These are phyloP conservation scores for Suzukiozyma palmioleophila DNA, from an alignment of 1,139 yeast genomes.

Conservation along the genomic window DNA sequence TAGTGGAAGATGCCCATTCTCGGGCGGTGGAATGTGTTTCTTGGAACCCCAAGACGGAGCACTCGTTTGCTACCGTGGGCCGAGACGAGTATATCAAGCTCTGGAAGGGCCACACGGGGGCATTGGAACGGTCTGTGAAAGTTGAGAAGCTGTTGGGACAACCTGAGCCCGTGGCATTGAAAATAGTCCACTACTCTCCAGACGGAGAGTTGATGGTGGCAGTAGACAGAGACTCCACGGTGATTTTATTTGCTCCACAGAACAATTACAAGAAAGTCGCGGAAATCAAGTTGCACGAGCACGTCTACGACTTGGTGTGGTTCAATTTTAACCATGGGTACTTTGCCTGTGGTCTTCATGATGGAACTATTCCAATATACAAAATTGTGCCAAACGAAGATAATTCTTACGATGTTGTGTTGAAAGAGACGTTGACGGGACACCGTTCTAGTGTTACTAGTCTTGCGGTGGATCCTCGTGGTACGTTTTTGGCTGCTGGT, in stretches of 20 bases:
- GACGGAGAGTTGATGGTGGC: slow-evolving; percentile 54
- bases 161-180: slow-evolving; percentile 15
- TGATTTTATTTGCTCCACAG: slow-evolving; percentile 23
- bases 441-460: slow-evolving; percentile 54
- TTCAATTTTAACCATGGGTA: slow-evolving; percentile 27
- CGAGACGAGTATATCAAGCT: slow-evolving; percentile 48
- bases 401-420: slow-evolving; percentile 13
- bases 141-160: slow-evolving; percentile 18
- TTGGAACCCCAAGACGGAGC: slow-evolving; percentile 59
- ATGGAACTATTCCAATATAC: slow-evolving; percentile 30
- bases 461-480: slow-evolving; percentile 55
- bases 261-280: slow-evolving; percentile 23
- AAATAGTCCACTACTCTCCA: slow-evolving; percentile 42
- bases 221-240: slow-evolving; percentile 35
- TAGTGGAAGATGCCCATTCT: slow-evolving; percentile 42
- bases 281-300: slow-evolving; percentile 19
- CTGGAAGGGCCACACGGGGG: slow-evolving; percentile 50
- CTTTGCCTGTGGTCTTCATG: slow-evolving; percentile 36
- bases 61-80: slow-evolving; percentile 56
- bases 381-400: slow-evolving; percentile 13
- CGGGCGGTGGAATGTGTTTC: slow-evolving; percentile 46
- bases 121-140: slow-evolving; percentile 29
- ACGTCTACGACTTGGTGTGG: slow-evolving; percentile 38
- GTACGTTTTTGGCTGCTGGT: slow-evolving; percentile 53
- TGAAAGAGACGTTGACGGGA: slow-evolving; percentile 33